Base-by-base conservation (phyloP, 75 land plant species). In the Larix kaempferi region DNA sequence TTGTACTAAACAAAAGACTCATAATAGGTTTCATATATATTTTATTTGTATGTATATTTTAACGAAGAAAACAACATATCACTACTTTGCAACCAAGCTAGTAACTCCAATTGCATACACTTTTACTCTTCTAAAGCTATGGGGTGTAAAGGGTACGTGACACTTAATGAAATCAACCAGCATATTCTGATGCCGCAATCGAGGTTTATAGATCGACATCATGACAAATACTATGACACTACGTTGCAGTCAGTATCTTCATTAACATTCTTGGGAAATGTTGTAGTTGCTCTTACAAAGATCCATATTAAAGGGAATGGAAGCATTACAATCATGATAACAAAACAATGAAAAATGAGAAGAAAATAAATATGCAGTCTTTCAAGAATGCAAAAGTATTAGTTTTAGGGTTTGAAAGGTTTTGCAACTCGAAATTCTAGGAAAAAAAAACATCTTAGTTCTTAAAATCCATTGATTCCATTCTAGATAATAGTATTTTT, bases 311-410 rank as follows among this genome's bases (percentile, higher is more conserved):
- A 29, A 29, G 93, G 94, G 21, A 88, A 86, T 26, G 94, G 96
- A 0, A 91, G 95, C 84, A 94, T 94, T 58, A 94, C 97, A 26
- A 94, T 94, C n/a, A 90, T 90, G 92, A 86, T 92, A 76, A 94
- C 97, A 57, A 94, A 80, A 78, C 91, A 94, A 3, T 94, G 77
- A 82, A 57, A 57, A 29, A 29, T 29, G 33, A 29, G 1, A 29
- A 29, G 0, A 29, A 29, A 29, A 29, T 29, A 29, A 37, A 37
- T 1, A 37, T 1, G 39, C 2, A 37, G 39, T 37, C 39, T 37
- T 37, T 37, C 3, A 3, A 37, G 2, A 2, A 37, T 37, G 39
- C 39, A 37, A 37, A 37, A 1, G 39, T 37, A 37, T 37, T 2
- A 37, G 3, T 37, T 37, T 37, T 0, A 37, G 39, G 39, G 39